Percentiles rank a stretch among this genome's conserved stretches.
These are phyloP conservation scores for Urtica urens DNA, from an alignment of 306 rosid species.

Conservation along the genomic window DNA sequence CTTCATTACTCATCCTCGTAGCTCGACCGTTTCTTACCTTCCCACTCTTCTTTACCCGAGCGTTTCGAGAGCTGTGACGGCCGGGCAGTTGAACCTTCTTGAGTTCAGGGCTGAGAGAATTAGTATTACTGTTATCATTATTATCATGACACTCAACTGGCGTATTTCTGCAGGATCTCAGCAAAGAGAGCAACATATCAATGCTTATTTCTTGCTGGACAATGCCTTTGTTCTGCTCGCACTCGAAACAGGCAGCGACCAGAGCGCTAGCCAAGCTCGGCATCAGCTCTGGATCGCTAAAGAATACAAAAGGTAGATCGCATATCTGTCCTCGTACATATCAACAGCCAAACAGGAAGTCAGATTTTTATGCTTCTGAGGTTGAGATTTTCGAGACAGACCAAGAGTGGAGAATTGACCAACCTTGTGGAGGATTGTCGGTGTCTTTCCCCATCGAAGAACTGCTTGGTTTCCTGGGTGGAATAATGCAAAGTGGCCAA, in stretches of 20 bases:
- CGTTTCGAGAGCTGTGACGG: slow-evolving; percentile 45
- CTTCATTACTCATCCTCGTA: slow-evolving; percentile 47
- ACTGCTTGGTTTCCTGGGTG: slow-evolving; percentile 92
- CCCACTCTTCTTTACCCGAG: slow-evolving; percentile 34
- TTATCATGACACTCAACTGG: slow-evolving; percentile 47
- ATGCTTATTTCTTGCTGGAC: slow-evolving; percentile 88
- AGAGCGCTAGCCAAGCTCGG: slow-evolving; percentile 80
- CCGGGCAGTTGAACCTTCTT: slow-evolving; percentile 28
- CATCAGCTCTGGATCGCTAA: slow-evolving; percentile 96
- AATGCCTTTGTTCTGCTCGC: slow-evolving; percentile 81
- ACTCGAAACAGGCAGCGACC: slow-evolving; percentile 83
- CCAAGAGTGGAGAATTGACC: slow-evolving; percentile 15
- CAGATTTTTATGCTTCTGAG: slow-evolving; percentile 24
- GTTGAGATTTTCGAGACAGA: slow-evolving; percentile 8
- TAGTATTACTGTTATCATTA: no score
- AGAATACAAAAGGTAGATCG: slow-evolving; percentile 89
- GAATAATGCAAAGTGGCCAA: slow-evolving; percentile 84
- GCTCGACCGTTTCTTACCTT: slow-evolving; percentile 46
- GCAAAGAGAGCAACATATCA: slow-evolving; percentile 83
- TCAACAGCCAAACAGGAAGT: slow-evolving; percentile 28
- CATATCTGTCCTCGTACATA: slow-evolving; percentile 66
- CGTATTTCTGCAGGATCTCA: slow-evolving; percentile 59
- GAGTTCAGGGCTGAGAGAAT: slow-evolving; percentile 29
- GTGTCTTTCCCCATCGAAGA: slow-evolving; percentile 95
- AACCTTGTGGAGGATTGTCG: slow-evolving; percentile 95